Percentiles rank a stretch among this genome's conserved stretches.
Conservation (phyloP, 441 rosid genomes). For the Populus tomentosa region DNA sequence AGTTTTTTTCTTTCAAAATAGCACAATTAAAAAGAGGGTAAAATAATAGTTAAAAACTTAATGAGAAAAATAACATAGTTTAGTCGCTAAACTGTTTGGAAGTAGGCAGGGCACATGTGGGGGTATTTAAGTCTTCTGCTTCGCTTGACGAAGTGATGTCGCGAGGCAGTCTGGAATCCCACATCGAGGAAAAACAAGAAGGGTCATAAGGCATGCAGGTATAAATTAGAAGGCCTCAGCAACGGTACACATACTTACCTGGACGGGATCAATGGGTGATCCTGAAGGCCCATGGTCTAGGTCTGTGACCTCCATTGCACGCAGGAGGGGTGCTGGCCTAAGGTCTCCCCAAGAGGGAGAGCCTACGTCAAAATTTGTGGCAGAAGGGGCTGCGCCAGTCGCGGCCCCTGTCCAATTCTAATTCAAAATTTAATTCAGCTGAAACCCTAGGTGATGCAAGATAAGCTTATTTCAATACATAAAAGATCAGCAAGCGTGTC, state of each 20-base stretch:
- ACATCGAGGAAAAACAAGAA: neutral
- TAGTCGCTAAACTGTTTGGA: no score
- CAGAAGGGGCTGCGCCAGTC: neutral
- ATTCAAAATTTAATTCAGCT: neutral
- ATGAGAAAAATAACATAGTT: no score
- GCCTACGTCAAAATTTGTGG: conserved; percentile 12
- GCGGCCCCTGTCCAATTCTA: neutral
- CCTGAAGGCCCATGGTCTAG: conserved; percentile 8
- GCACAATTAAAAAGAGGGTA: no score
- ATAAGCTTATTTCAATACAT: no score
- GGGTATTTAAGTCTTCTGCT: no score
- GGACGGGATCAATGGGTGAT: conserved; percentile 10
- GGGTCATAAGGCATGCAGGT: neutral
- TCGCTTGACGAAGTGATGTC: no score
- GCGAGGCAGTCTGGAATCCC: neutral
- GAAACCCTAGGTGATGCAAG: accelerated
- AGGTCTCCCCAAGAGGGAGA: conserved; percentile 11
- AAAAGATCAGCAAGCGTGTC: no score
- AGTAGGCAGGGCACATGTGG: no score
- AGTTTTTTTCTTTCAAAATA: no score
- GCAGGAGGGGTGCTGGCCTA: conserved; percentile 1
- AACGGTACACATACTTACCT: neutral
- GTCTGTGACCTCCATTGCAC: conserved; percentile 12
- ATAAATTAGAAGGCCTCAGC: neutral
- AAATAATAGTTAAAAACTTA: no score